phyloP scores from a whole-genome alignment of 768 basidiomycete species.

The Nevesoporus exiguus region DNA sequence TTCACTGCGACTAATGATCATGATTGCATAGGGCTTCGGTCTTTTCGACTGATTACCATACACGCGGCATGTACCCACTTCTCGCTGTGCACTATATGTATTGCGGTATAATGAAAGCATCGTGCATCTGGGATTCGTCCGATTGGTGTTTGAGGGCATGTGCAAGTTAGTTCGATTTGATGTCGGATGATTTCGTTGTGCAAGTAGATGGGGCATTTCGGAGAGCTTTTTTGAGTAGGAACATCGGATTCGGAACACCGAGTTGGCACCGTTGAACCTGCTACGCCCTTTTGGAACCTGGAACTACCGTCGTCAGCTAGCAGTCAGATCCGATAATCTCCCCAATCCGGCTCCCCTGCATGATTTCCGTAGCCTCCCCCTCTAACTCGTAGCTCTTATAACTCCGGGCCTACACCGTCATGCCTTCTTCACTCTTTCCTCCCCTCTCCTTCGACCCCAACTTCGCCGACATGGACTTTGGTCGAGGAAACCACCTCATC shows the following conservation, averaged over 20 bases:
- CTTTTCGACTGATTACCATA: conserved; percentile 68
- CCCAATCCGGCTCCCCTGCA: conserved; percentile 27
- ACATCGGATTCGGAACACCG: conserved; percentile 7
- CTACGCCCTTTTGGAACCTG: not conserved
- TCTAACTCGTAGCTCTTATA: conserved; percentile 29
- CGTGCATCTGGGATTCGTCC: conserved; percentile 5
- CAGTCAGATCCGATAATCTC: conserved; percentile 32
- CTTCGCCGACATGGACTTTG: conserved; percentile 42
- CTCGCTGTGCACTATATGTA: conserved; percentile 19
- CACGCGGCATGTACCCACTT: conserved; percentile 14
- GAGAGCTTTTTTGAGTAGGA: conserved; percentile 1
- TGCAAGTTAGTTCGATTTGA: not conserved
- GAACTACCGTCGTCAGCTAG: not conserved
- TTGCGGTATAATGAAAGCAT: conserved; percentile 17
- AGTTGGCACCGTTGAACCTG: not conserved
- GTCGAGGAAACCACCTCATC: conserved; percentile 70
- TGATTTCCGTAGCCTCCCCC: conserved; percentile 16
- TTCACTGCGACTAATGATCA: not conserved
- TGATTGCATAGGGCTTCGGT: conserved; percentile 73
- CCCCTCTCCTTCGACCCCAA: conserved; percentile 24
- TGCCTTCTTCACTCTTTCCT: conserved; percentile 29
- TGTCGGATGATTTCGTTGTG: not conserved
- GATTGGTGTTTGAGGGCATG: conserved; percentile 1
- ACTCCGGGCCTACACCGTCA: conserved; percentile 10
- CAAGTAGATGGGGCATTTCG: conserved; percentile 3